These are phyloP conservation scores for Warburgia ugandensis DNA, from an alignment of 164 flowering plant genomes.

Conservation along the genomic window DNA sequence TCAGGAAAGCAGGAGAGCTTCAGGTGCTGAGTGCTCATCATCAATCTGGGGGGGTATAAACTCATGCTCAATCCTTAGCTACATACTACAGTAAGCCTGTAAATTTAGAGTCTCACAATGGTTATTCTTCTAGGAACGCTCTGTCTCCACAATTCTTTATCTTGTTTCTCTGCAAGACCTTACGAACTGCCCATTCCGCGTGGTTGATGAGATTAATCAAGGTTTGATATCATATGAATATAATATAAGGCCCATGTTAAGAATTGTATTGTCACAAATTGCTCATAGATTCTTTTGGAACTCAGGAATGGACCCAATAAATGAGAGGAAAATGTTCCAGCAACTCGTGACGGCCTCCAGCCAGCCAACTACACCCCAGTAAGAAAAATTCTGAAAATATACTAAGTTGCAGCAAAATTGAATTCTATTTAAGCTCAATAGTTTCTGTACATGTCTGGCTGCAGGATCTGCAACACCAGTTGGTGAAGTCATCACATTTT, in stretches of 20 bases:
- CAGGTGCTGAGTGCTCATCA: constrained; percentile 94
- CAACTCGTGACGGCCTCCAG: constrained; percentile 93
- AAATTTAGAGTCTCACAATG: neutral
- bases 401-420: neutral
- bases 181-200: constrained; percentile 93
- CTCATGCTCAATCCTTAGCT: neutral
- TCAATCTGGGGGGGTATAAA: constrained; percentile 90
- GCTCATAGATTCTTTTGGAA: neutral
- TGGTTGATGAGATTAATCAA: constrained; percentile 98
- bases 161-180: constrained; percentile 98
- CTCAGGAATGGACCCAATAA: constrained; percentile 94
- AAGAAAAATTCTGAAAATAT: constrained; percentile 19
- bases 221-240: constrained; percentile 30
- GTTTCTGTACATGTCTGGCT: neutral
- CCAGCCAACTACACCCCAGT: constrained; percentile 94
- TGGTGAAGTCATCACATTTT: neutral
- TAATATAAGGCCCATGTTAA: neutral
- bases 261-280: neutral
- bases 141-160: constrained; percentile 94
- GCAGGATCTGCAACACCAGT: neutral
- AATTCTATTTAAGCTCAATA: neutral
- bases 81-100: neutral
- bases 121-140: constrained; percentile 61
- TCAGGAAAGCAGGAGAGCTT: constrained; percentile 87
- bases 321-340: constrained; percentile 98